phyloP scores from a whole-genome alignment of 2,329 filamentous ascomycete genomes.

The Fusarium sambucinum region DNA sequence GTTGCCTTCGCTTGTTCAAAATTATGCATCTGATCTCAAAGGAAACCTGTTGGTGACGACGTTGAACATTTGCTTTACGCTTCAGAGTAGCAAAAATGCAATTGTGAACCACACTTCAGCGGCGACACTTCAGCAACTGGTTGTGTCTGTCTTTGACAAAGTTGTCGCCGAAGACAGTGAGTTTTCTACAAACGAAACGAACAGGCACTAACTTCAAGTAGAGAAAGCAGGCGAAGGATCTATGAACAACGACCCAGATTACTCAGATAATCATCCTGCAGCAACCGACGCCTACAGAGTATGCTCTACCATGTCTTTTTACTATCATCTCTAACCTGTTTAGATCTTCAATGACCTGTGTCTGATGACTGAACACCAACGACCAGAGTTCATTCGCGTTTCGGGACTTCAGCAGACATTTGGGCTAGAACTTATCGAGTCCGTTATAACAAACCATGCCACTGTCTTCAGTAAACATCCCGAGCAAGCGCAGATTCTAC shows the following conservation, averaged over 20 bases:
- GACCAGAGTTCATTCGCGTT: slow-evolving; percentile 84
- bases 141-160: slow-evolving; percentile 93
- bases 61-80: slow-evolving; percentile 89
- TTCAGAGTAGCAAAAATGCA: slow-evolving; percentile 91
- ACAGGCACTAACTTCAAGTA: slow-evolving; percentile 44
- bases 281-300: slow-evolving; percentile 88
- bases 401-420: slow-evolving; percentile 83
- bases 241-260: slow-evolving; percentile 70
- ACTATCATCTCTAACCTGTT: slow-evolving; percentile 20
- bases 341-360: slow-evolving; percentile 91
- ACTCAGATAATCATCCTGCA: slow-evolving; percentile 76
- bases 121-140: slow-evolving; percentile 94
- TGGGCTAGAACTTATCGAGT: slow-evolving; percentile 91
- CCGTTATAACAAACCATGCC: slow-evolving; percentile 87
- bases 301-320: slow-evolving; percentile 16
- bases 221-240: slow-evolving; percentile 64
- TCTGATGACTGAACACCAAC: slow-evolving; percentile 85
- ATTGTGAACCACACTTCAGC: slow-evolving; percentile 96
- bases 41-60: slow-evolving; percentile 84
- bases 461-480: slow-evolving; percentile 80
- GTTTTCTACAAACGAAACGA: slow-evolving; percentile 47
- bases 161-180: slow-evolving; percentile 83
- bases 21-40: slow-evolving; percentile 84
- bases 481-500: slow-evolving; percentile 84
- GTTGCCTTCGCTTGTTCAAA: slow-evolving; percentile 87